phyloP scores from a whole-genome alignment of 768 basidiomycete species.

The Sporobolomyces pararoseus region DNA sequence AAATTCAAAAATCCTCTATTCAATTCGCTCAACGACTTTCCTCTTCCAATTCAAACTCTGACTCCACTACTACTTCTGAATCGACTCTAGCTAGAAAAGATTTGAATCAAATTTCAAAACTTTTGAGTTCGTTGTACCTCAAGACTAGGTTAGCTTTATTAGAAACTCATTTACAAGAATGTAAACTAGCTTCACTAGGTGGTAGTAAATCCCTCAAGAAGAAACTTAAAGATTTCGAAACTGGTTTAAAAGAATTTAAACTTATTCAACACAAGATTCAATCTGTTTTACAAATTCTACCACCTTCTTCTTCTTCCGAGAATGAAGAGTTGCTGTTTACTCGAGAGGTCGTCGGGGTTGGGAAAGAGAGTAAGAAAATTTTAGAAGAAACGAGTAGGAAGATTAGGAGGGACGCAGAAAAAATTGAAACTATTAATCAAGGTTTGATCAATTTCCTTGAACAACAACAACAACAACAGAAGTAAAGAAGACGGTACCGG shows the following conservation, averaged over 20 bases:
- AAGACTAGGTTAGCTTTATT: conserved; percentile 24
- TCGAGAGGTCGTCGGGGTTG: not conserved
- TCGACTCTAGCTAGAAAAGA: not conserved
- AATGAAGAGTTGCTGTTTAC: not conserved
- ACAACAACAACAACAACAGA: too few relatives aligned
- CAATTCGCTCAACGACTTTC: not conserved
- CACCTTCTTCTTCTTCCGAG: not conserved
- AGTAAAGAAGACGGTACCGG: too few relatives aligned
- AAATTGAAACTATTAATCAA: conserved; percentile 9
- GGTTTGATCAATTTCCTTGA: conserved; percentile 4
- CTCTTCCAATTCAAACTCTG: not conserved
- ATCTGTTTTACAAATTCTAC: not conserved
- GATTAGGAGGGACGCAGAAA: conserved; percentile 25
- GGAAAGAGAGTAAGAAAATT: not conserved
- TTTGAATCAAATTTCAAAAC: not conserved
- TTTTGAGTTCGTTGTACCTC: conserved; percentile 7
- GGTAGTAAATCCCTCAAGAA: too few relatives aligned
- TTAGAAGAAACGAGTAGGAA: conserved; percentile 20
- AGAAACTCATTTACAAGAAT: conserved; percentile 32
- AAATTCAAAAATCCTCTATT: conserved; percentile 22
- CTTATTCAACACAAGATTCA: too few relatives aligned
- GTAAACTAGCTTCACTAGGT: too few relatives aligned
- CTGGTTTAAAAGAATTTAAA: too few relatives aligned
- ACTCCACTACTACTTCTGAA: not conserved
- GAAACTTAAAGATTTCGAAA: too few relatives aligned